A percentile compares a stretch with the other conserved stretches of the same genome.
phyloP scores from a whole-genome alignment of 805 yeast species.

The Kurtzmaniella cleridarum region DNA sequence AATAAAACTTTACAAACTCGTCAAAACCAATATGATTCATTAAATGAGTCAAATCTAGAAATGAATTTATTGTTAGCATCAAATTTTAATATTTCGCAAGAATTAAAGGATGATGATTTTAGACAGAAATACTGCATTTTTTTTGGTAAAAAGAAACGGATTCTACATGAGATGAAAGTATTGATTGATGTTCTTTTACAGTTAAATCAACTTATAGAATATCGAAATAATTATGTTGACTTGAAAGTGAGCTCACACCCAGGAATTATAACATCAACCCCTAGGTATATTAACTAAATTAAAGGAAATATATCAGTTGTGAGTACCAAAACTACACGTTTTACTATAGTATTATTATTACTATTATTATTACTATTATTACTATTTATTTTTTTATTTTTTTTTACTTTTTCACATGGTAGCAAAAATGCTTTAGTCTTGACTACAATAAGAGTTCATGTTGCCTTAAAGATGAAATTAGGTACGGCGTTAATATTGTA shows the following conservation, averaged over 20 bases:
- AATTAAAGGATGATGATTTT: constrained; percentile 1
- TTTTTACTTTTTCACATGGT: no score
- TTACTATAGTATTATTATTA: neutral
- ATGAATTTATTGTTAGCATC: no score
- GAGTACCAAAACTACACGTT: neutral
- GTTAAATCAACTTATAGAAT: constrained; percentile 3
- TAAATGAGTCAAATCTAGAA: no score
- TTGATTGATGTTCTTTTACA: constrained; percentile 9
- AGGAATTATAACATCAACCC: constrained; percentile 1
- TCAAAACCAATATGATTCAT: no score
- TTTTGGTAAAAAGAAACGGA: constrained; percentile 9
- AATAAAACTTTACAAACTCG: no score
- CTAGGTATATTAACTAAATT: neutral
- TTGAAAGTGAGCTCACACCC: neutral
- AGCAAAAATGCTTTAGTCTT: no score
- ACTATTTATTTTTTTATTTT: neutral
- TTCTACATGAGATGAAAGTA: constrained; percentile 10
- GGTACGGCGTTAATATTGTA: no score
- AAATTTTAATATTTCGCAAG: no score
- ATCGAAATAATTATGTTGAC: neutral
- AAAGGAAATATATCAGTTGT: neutral
- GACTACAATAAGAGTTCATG: no score
- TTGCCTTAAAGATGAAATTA: no score
- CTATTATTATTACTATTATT: neutral
- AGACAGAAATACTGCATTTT: constrained; percentile 1